Percentiles rank a stretch among this genome's conserved stretches.
Conservation (phyloP, 345 rosid genomes). For the Psidium guajava region DNA sequence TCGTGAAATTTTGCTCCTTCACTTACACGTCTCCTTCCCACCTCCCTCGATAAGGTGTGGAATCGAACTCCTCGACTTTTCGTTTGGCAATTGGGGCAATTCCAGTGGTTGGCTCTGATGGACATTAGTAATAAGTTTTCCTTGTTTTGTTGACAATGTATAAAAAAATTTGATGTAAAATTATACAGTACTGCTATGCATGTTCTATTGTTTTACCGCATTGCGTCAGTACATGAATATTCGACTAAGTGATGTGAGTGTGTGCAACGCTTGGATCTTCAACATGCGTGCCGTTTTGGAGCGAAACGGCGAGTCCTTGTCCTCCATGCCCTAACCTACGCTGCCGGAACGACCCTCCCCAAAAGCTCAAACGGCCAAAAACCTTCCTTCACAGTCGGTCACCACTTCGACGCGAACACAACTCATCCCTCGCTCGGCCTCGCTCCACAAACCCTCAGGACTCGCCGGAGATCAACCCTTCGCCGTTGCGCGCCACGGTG, state of each 20-base stretch:
- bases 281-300: background rate
- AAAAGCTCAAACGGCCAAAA: background rate
- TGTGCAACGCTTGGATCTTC: background rate
- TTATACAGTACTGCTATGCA: background rate
- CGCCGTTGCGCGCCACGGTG: background rate
- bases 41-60: too few species aligned
- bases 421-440: background rate
- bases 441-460: background rate
- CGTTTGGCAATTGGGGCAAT: background rate
- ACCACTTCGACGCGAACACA: background rate
- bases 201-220: background rate
- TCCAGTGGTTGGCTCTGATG: background rate
- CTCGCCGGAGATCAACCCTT: background rate
- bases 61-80: too few species aligned
- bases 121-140: background rate
- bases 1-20: too few species aligned
- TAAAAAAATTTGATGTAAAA: background rate
- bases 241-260: accelerated
- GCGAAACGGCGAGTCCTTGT: background rate
- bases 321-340: background rate
- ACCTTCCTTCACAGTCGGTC: background rate
- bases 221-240: background rate
- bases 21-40: too few species aligned
- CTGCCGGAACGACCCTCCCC: background rate
- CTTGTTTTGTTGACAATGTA: background rate